Base-by-base conservation (phyloP, 2,329 filamentous ascomycete genomes). In the Clarireedia paspali region DNA sequence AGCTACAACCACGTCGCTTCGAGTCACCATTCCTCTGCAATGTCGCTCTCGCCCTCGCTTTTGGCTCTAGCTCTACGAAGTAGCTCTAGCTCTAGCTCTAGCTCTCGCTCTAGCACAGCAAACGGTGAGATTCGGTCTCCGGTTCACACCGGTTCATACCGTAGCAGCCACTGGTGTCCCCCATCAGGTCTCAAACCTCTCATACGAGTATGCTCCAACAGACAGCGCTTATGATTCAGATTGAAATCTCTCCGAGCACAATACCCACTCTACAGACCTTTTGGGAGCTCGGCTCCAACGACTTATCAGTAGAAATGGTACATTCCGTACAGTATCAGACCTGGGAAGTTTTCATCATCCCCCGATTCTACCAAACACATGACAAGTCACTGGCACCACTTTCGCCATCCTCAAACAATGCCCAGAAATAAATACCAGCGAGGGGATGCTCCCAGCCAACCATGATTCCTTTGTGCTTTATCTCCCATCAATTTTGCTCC, bases 171-270 rank as follows among this genome's bases (percentile, higher is more conserved):
- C 20, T 20, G 20, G 20, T 20, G 20, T 20, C 2, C 26, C 7
- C 26, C 7, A 30, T 30, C 27, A 30, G 27, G 27, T 10, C 27
- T 30, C 27, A 30, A 9, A 9, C 10, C 27, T 9, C 23, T 46
- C 24, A 46, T 46, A 46, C 44, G 44, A 46, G 17, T 45, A 34
- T 44, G 27, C 17, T 24, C 23, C 27, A 24, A 30, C 12, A 24
- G 46, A 55, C 50, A 17, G 53, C 53, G 46, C 53, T 50, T 50
- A 36, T 50, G 53, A 40, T 45, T 50, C 53, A 55, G 52, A 55
- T 50, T 55, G 44, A 55, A 55, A 55, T 55, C 50, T 50, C 46
- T 55, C 38, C 46, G 53, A 24, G 50, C 44, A 42, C 20, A 36
- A 36, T 50, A 23, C 20, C 53, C 53, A 55, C 53, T 55, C 38